These are phyloP conservation scores for Pelargonium nanum DNA, from an alignment of 345 rosid genomes.

Conservation along the genomic window DNA sequence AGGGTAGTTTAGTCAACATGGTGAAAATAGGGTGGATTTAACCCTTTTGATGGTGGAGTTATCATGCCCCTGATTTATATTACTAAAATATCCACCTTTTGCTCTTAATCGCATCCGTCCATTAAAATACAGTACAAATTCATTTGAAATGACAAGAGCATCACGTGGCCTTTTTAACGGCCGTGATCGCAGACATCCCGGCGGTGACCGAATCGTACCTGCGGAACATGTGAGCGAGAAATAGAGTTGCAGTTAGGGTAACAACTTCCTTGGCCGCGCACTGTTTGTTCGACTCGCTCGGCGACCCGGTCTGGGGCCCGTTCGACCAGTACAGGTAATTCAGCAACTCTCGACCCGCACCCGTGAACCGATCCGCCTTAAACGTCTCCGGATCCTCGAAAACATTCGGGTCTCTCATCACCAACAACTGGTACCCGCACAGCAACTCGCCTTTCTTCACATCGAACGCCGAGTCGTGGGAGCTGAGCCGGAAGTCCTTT, in stretches of 20 bases:
- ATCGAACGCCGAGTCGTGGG: conserved; percentile 53
- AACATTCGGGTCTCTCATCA: conserved; percentile 52
- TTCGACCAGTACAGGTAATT: conserved; percentile 69
- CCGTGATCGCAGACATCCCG: conserved; percentile 35
- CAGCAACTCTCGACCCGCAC: conserved; percentile 37
- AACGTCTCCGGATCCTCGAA: conserved; percentile 65
- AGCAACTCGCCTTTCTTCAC: conserved; percentile 73
- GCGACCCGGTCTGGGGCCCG: conserved; percentile 74
- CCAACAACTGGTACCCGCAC: conserved; percentile 65
- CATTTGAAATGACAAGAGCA: too few relatives aligned
- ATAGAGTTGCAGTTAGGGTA: conserved; percentile 35
- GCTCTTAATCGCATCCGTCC: too few relatives aligned
- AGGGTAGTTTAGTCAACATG: too few relatives aligned
- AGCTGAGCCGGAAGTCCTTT: conserved; percentile 52
- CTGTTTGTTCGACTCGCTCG: conserved; percentile 58
- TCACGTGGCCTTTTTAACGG: conserved; percentile 36
- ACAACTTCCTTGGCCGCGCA: conserved; percentile 73
- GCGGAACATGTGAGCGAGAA: conserved; percentile 48
- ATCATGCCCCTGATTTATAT: too few relatives aligned
- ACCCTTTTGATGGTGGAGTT: too few relatives aligned
- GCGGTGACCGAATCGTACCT: conserved; percentile 55
- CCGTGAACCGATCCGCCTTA: conserved; percentile 54
- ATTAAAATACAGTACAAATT: too few relatives aligned
- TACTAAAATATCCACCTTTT: too few relatives aligned
- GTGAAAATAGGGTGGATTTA: too few relatives aligned